Base-by-base conservation (phyloP, 768 basidiomycete species). In the Pleurotus citrinopileatus region DNA sequence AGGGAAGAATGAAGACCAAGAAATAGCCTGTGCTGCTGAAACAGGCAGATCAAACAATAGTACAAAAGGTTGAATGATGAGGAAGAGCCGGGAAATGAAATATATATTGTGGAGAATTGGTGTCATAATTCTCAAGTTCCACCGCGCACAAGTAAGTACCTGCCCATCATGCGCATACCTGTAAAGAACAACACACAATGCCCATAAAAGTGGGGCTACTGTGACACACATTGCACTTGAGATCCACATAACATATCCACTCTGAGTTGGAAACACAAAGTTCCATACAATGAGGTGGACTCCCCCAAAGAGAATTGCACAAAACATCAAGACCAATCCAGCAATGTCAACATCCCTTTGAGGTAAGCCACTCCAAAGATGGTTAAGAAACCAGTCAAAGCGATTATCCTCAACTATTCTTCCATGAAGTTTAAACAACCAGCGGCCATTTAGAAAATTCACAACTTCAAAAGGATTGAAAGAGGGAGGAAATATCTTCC, bases 221-320 rank as follows among this genome's bases (percentile, higher is more conserved):
- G 52, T 37, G 2, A 65, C 54, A 20, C 53, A 4, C 9, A 57
- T n/a, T 2, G 62, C 56, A 5, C 57, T 57, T 1, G 56, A 46
- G 20, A 59, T 60, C 67, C 67, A 68, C 22, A 63, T 23, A 20
- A 50, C 42, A 46, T 50, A 57, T 23, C 64, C 56, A 19, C 25
- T 42, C 2, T 22, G 6, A 2, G 61, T 58, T 3, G 65, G 59
- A 29, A 66, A 69, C 1, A 28, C 1, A 12, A 62, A 56, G 25
- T 48, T 52, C 68, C 66, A 67, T 6, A 62, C 63, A 3, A 59
- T 42, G 38, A 61, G 63, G 52, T 69, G 67, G 19, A 69, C 55
- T 4, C 52, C 61, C 8, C 67, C 68, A 42, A 69, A 69, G 12
- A 62, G 20, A 4, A 36, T 53, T 13, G 46, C 22, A n/a, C 25